Percentiles rank a stretch among this genome's conserved stretches.
phyloP scores from a whole-genome alignment of 1,284 basidiomycete genomes.

The Irpex sp. region DNA sequence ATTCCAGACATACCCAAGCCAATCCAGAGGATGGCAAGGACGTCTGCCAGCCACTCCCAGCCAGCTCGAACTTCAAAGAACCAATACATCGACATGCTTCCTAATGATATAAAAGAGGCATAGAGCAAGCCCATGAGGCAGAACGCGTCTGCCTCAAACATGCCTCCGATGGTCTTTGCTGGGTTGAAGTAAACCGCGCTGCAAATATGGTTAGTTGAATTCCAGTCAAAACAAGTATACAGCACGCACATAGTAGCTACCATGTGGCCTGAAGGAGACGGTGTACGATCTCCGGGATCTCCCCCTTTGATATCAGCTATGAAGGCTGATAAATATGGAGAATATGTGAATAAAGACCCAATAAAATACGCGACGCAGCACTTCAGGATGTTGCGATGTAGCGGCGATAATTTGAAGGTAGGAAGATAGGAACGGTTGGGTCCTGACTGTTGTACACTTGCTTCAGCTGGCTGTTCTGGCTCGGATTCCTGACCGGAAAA shows the following conservation, averaged over 20 bases:
- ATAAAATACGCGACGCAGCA: conserved; percentile 89
- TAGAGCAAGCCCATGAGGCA: conserved; percentile 71
- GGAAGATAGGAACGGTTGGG: conserved; percentile 22
- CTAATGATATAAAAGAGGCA: conserved; percentile 67
- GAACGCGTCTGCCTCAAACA: conserved; percentile 85
- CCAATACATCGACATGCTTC: conserved; percentile 75
- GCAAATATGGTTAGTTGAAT: conserved; percentile 1
- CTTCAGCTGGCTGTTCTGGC: conserved; percentile 1
- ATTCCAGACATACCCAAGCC: conserved; percentile 77
- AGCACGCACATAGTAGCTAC: conserved; percentile 67
- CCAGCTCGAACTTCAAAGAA: conserved; percentile 66
- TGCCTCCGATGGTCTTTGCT: conserved; percentile 82
- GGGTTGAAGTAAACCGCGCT: conserved; percentile 81
- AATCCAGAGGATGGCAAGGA: conserved; percentile 73
- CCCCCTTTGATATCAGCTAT: conserved; percentile 59
- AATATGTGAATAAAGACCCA: conserved; percentile 90
- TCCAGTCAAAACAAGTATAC: background rate
- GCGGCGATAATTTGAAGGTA: conserved; percentile 31
- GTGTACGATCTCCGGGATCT: conserved; percentile 55
- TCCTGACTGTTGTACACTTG: conserved; percentile 6
- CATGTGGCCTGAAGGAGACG: conserved; percentile 80
- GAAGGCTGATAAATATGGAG: conserved; percentile 59
- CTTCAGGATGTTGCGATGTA: conserved; percentile 79
- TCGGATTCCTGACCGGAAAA: background rate
- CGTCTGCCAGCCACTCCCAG: conserved; percentile 64